A percentile compares a stretch with the other conserved stretches of the same genome.
Evolutionary conservation across 208 protist genomes (phyloP).

Genomic region (Leishmania martiniquensis): DNA sequence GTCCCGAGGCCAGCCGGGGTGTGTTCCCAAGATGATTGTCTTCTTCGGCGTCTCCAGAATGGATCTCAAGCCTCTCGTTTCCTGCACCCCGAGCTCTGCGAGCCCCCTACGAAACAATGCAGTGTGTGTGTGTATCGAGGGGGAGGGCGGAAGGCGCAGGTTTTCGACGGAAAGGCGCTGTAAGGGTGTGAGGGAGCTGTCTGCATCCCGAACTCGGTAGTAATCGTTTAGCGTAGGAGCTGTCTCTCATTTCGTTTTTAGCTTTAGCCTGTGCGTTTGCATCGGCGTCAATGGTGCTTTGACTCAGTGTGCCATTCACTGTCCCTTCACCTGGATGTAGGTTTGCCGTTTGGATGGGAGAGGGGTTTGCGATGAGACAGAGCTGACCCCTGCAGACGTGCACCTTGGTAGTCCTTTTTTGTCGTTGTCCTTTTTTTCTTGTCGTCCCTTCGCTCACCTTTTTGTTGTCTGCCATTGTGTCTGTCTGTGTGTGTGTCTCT

Average conservation of each 20-base stretch:
- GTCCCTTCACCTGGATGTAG: not conserved
- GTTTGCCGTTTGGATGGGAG: not conserved
- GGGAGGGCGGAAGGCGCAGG: not conserved
- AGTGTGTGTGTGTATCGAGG: no score
- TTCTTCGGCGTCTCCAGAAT: not conserved
- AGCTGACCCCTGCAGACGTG: no score
- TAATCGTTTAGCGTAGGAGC: not conserved
- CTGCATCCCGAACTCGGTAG: not conserved
- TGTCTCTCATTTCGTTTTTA: not conserved
- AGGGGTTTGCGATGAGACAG: not conserved
- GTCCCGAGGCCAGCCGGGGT: not conserved
- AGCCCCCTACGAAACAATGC: not conserved
- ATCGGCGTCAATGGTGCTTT: not conserved
- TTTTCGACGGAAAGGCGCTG: not conserved
- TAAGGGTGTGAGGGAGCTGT: not conserved
- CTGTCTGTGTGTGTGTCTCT: no score
- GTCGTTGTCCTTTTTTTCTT: not conserved
- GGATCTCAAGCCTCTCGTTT: not conserved
- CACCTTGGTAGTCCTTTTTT: no score
- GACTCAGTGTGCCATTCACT: not conserved
- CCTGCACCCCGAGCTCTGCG: conserved; percentile 9
- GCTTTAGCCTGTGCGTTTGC: not conserved
- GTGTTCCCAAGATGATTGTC: not conserved
- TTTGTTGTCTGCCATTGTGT: no score
- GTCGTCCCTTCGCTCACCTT: no score